Percentiles rank a stretch among this genome's conserved stretches.
phyloP scores from a whole-genome alignment of 306 rosid species.

The Gastrolobium villosum region DNA sequence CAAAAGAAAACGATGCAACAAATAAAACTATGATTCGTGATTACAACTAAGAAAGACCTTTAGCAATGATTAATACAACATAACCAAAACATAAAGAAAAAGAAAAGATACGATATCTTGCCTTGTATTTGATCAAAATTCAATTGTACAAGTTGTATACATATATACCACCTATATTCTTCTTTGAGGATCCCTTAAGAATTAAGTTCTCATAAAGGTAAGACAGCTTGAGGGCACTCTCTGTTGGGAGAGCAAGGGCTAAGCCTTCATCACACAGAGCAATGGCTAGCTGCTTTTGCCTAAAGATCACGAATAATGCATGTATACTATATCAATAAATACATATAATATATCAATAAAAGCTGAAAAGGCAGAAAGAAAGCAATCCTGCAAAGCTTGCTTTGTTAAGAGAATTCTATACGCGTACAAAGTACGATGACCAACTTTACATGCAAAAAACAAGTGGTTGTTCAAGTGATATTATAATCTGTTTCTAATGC shows the following conservation, averaged over 20 bases:
- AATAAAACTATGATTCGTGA: conserved; percentile 24
- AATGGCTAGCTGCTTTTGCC: conserved; percentile 24
- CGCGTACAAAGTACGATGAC: conserved; percentile 36
- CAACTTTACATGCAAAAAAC: conserved; percentile 29
- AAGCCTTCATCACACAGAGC: conserved; percentile 28
- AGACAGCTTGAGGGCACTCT: conserved; percentile 78
- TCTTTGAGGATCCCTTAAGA: conserved; percentile 44
- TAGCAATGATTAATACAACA: conserved; percentile 39
- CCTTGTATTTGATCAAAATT: conserved; percentile 37
- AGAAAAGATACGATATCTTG: conserved; percentile 10
- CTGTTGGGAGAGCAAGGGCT: conserved; percentile 8
- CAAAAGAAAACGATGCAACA: conserved; percentile 5
- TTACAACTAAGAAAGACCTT: conserved; percentile 41
- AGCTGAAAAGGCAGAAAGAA: conserved; percentile 41
- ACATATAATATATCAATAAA: conserved; percentile 16
- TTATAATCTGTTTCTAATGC: conserved; percentile 9
- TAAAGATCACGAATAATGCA: conserved; percentile 6
- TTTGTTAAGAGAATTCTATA: conserved; percentile 40
- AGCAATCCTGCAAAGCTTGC: conserved; percentile 39
- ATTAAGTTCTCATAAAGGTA: conserved; percentile 60
- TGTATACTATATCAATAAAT: background rate
- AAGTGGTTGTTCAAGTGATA: background rate
- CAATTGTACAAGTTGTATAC: conserved; percentile 25
- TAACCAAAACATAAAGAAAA: background rate
- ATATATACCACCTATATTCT: conserved; percentile 12